Conservation (phyloP, 495 filamentous ascomycete genomes). For the Margaritispora aquatica region DNA sequence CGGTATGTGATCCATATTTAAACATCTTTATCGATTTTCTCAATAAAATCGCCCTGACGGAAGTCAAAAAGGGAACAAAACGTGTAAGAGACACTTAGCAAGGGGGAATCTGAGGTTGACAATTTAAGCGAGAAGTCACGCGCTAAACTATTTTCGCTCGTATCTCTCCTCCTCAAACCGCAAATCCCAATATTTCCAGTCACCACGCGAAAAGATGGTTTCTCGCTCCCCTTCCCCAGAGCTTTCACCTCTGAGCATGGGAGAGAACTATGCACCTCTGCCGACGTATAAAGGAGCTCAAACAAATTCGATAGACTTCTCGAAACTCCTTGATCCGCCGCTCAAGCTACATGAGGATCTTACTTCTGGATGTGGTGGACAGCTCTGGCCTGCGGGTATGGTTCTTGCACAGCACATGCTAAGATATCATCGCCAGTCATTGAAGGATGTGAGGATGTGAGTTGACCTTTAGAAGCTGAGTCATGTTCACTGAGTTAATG, state of each 20-base stretch:
- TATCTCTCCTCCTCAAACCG: neutral
- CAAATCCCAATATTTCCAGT: neutral
- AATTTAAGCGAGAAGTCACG: neutral
- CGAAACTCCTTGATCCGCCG: constrained; percentile 60
- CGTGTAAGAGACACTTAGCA: neutral
- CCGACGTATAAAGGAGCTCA: constrained; percentile 58
- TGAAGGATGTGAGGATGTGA: constrained; percentile 68
- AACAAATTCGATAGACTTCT: constrained; percentile 60
- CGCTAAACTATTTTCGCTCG: neutral
- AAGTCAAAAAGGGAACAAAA: too few species aligned
- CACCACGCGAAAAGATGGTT: constrained; percentile 1
- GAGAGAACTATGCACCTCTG: constrained; percentile 60
- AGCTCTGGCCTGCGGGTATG: constrained; percentile 91
- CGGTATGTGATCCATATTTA: too few species aligned
- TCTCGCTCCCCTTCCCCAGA: constrained; percentile 27
- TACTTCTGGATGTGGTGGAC: constrained; percentile 80
- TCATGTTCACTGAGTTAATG: constrained; percentile 8
- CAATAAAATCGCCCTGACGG: too few species aligned
- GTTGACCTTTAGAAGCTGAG: constrained; percentile 29
- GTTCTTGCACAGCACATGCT: constrained; percentile 80
- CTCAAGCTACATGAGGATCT: constrained; percentile 80
- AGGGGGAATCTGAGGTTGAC: neutral
- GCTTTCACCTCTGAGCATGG: constrained; percentile 47
- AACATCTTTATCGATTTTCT: too few species aligned
- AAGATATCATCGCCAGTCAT: constrained; percentile 50